Base-by-base conservation (phyloP, 73 alveolate species). In the Paramecium octaurelia region DNA sequence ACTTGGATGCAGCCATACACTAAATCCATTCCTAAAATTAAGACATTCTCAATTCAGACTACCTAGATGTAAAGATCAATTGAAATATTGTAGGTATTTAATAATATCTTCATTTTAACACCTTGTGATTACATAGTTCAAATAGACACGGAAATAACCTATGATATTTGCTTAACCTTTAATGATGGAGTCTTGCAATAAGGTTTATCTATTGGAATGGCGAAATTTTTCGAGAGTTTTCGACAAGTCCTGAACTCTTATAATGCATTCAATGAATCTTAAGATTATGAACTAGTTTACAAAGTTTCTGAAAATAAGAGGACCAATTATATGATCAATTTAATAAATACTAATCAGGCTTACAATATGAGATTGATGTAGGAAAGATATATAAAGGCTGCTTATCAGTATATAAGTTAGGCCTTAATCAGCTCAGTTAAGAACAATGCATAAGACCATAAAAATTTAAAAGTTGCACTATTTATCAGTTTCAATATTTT, bases 171-270 rank as follows among this genome's bases (percentile, higher is more conserved):
- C 40, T 35, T 38, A 75, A 18, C 16, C 34, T 75, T 75, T 75
- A 42, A 16, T 36, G 60, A 75, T 35, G 88, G 88, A n/a, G 88
- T 75, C 8, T 75, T 75, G 14, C 20, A 73, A 27, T 40, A 87
- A 87, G 93, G 93, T n/a, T 64, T 87, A 27, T 73, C 93, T 7
- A 77, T 87, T 8, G 93, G 88, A 36, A 40, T 87, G 86, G 76
- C 93, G 3, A 73, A 77, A 29, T 87, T 18, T 20, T 87, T 87
- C 42, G 93, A 87, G 42, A 87, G 46, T 87, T 34, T 18, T 11
- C 35, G 93, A 27, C 48, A 36, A 21, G 20, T 87, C 27, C 23
- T 40, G 7, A 87, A 59, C 23, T 64, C 58, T n/a, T 60, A n/a
- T 68, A 42, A 36, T n/a, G 4, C 36, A 4, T 38, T 1, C 40